Conservation (phyloP, 441 rosid genomes). For the Eutrema salsugineum region DNA sequence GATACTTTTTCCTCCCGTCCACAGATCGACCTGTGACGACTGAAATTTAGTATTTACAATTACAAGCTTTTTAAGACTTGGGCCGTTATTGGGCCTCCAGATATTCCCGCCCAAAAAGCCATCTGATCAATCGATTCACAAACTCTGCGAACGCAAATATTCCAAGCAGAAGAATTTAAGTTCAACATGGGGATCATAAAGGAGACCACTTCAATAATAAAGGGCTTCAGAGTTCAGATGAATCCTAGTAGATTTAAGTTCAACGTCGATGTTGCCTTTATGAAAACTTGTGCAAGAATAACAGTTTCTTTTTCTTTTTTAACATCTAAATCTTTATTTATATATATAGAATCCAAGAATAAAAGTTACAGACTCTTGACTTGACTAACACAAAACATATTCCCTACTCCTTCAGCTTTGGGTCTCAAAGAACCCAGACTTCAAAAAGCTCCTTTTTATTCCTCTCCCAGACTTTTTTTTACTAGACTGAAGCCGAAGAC, state of each 20-base stretch:
- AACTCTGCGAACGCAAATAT: no score
- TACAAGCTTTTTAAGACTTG: not conserved
- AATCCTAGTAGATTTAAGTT: no score
- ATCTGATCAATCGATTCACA: not conserved
- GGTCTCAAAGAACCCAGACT: slow-evolving; percentile 5
- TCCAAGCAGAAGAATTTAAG: no score
- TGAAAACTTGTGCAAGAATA: no score
- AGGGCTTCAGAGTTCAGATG: no score
- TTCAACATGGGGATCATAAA: no score
- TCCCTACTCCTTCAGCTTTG: not conserved
- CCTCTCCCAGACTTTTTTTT: not conserved
- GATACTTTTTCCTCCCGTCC: not conserved
- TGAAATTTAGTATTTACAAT: not conserved
- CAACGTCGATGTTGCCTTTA: no score
- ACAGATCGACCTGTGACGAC: not conserved
- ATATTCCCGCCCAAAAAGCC: not conserved
- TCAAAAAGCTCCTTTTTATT: not conserved
- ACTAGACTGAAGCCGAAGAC: not conserved
- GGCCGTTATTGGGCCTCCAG: slow-evolving; percentile 20
- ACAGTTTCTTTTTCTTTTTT: no score
- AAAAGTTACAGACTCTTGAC: slow-evolving; percentile 12
- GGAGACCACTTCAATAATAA: no score
- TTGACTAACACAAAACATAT: not conserved
- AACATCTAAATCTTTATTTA: no score
- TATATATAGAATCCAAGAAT: no score